phyloP scores from a whole-genome alignment of 768 basidiomycete species.

The Panaeolus cyanescens region DNA sequence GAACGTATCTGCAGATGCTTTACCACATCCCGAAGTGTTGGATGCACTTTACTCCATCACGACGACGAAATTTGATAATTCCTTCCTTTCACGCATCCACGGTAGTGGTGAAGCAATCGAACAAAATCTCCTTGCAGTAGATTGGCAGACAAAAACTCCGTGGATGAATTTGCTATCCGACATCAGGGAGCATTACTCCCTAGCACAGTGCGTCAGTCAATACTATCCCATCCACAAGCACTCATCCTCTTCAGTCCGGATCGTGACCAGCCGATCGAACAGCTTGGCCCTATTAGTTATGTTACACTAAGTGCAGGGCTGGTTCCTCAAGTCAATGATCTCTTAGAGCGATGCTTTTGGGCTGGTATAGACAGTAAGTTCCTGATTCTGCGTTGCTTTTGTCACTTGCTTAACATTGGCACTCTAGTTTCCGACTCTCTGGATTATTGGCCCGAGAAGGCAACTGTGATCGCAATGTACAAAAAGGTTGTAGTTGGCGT shows the following conservation, averaged over 20 bases:
- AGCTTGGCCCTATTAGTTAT: conserved; percentile 61
- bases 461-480: conserved; percentile 77
- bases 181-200: conserved; percentile 61
- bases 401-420: conserved; percentile 1
- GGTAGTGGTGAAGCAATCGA: conserved; percentile 38
- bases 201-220: conserved; percentile 55
- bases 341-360: conserved; percentile 74
- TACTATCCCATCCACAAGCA: conserved; percentile 2
- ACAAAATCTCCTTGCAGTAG: conserved; percentile 52
- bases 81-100: conserved; percentile 66
- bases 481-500: conserved; percentile 71
- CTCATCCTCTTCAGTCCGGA: conserved; percentile 47
- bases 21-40: conserved; percentile 37
- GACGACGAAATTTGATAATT: conserved; percentile 65
- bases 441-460: conserved; percentile 66
- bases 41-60: conserved; percentile 55
- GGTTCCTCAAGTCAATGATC: conserved; percentile 70
- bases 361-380: conserved; percentile 68
- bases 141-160: conserved; percentile 71
- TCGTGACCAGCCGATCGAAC: conserved; percentile 43
- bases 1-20: conserved; percentile 22
- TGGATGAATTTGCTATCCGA: conserved; percentile 81
- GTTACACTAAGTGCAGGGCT: conserved; percentile 59
- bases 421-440: conserved; percentile 68
- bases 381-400: not conserved